Base-by-base conservation (phyloP, 2,329 filamentous ascomycete genomes). In the Colletotrichum melonis region DNA sequence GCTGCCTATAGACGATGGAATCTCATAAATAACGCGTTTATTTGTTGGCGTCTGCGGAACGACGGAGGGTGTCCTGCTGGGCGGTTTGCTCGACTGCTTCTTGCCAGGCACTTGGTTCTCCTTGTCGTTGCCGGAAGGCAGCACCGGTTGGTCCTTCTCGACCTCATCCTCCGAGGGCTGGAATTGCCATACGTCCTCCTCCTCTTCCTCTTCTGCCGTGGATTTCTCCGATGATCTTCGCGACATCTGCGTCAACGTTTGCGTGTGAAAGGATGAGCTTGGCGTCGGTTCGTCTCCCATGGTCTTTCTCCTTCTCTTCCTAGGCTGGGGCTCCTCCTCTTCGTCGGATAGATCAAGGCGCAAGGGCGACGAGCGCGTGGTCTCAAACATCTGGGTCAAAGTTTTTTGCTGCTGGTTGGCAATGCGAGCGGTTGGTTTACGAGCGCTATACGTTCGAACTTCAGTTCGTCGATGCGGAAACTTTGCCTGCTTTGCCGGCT, bases 1-100 rank as follows among this genome's bases (percentile, higher is more conserved):
- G 7, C 85, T 85, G 3, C 82, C 82, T 73, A 84, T 82, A 0
- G 87, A 88, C 0, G 85, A 86, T 1, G 86, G 86, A 7, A 88
- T 84, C 74, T 87, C 85, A 2, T 81, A 76, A 46, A 80, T 81
- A 46, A 76, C 77, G 52, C 76, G 76, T 66, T 78, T 77, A 67
- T 75, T 59, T 22, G 78, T 78, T 0, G 86, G 86, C 6, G 86
- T 88, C 70, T 86, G 83, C 0, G 85, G 85, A 6, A 84, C 78
- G n/a, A 82, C 73, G 1, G 83, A 82, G 26, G 76, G 58, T 12
- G 72, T 72, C 38, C 71, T 75, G 57, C 77, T 83, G 14, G 80
- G 79, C 9, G 79, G 80, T 4, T 76, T 76, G 56, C 77, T 83
- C 19, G 79, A 79, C 7, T 78, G 80, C 4, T 76, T 76, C 0